These are phyloP conservation scores for Codiaeum variegatum DNA, from an alignment of 441 rosid genomes.

Conservation along the genomic window DNA sequence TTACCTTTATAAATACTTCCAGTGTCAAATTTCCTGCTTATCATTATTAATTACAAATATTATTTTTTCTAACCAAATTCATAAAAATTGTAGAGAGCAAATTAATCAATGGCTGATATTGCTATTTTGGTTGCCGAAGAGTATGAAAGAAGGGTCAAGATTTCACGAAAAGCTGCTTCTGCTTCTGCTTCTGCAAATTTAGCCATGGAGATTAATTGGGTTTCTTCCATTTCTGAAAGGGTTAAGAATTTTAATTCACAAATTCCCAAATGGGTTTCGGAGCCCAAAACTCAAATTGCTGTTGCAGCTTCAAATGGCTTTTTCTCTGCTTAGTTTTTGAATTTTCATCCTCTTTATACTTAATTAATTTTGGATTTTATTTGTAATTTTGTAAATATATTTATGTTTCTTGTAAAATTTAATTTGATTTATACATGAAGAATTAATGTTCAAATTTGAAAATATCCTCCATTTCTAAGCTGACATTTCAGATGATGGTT, in stretches of 20 bases:
- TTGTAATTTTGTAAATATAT: no score
- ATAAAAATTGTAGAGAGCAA: neutral
- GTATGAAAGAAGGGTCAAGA: conserved; percentile 45
- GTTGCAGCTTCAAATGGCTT: conserved; percentile 48
- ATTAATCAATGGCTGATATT: conserved; percentile 46
- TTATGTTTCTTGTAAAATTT: no score
- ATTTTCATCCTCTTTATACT: no score
- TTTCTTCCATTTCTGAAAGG: conserved; percentile 12
- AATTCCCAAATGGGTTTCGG: conserved; percentile 24
- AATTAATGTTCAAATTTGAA: no score
- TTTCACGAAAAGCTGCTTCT: conserved; percentile 18
- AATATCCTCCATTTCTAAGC: no score
- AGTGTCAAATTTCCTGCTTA: neutral
- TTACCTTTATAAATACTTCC: conserved; percentile 16
- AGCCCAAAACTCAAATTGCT: conserved; percentile 36
- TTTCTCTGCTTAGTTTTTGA: conserved; percentile 49
- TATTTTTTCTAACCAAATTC: no score
- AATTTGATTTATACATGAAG: no score
- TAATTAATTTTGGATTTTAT: no score
- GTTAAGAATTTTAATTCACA: conserved; percentile 17
- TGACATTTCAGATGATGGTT: no score
- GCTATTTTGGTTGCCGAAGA: conserved; percentile 62
- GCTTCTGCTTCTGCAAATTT: neutral
- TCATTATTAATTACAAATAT: neutral
- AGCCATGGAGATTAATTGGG: neutral